These are phyloP conservation scores for Pseudogymnoascus pannorum DNA, from an alignment of 2,329 filamentous ascomycete genomes.

Conservation along the genomic window DNA sequence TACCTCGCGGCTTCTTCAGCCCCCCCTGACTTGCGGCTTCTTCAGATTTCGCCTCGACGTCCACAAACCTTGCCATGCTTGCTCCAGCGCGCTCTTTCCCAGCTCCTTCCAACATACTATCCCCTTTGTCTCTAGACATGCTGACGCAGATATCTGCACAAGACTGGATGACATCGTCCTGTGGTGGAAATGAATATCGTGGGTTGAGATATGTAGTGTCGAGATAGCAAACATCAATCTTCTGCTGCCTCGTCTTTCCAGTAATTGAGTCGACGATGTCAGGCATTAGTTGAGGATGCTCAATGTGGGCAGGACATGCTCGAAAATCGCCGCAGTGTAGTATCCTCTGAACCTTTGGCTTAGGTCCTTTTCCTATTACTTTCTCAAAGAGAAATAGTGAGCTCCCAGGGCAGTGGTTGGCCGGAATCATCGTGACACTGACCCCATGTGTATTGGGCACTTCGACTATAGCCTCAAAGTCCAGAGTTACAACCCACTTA, in stretches of 20 bases:
- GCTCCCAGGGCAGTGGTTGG: conserved; percentile 94
- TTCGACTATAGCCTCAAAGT: conserved; percentile 74
- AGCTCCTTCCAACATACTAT: conserved; percentile 48
- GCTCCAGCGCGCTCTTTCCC: conserved; percentile 47
- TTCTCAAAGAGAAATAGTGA: conserved; percentile 93
- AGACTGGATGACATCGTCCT: conserved; percentile 77
- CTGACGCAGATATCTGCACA: conserved; percentile 84
- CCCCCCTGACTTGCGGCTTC: conserved; percentile 18
- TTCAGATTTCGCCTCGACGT: conserved; percentile 22
- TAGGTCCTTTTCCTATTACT: conserved; percentile 51
- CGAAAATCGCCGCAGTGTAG: conserved; percentile 95
- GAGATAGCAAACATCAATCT: conserved; percentile 90
- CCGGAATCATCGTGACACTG: conserved; percentile 86
- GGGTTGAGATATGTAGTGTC: conserved; percentile 97
- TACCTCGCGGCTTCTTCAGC: conserved; percentile 42
- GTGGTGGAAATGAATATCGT: conserved; percentile 86
- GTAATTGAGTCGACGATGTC: conserved; percentile 62
- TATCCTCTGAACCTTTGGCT: conserved; percentile 63
- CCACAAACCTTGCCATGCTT: conserved; percentile 56
- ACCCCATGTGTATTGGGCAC: conserved; percentile 78
- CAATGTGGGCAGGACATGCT: conserved; percentile 76
- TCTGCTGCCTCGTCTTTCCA: conserved; percentile 69
- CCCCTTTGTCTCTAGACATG: conserved; percentile 57
- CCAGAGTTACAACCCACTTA: conserved; percentile 75
- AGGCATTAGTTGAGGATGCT: conserved; percentile 73